Evolutionary conservation across 495 filamentous ascomycete genomes (phyloP).

Genomic region (Bacidia rubella): DNA sequence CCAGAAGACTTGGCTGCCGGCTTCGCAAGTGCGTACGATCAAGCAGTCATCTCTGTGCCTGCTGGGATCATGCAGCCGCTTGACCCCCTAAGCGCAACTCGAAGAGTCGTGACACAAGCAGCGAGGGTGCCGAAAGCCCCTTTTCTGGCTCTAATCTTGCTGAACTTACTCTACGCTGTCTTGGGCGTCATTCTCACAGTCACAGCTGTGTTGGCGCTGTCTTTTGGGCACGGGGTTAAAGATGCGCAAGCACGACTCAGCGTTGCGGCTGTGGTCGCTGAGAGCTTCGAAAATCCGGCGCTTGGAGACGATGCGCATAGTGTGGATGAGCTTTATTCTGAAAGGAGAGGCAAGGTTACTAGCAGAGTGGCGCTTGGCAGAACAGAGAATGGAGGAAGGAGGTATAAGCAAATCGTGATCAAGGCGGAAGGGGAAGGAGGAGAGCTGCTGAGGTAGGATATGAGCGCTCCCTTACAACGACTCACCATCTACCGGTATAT

Average conservation of each 20-base stretch:
- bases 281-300: constrained; percentile 11
- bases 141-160: constrained; percentile 8
- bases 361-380: constrained; percentile 7
- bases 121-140: constrained; percentile 11
- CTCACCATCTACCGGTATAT: too few species aligned
- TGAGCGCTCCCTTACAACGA: too few species aligned
- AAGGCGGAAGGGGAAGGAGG: not conserved
- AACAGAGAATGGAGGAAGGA: constrained; percentile 9
- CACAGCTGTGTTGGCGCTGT: constrained; percentile 5
- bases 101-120: constrained; percentile 5
- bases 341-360: constrained; percentile 7
- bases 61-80: constrained; percentile 2
- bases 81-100: constrained; percentile 3
- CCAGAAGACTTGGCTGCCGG: constrained; percentile 3
- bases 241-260: constrained; percentile 12
- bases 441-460: not conserved
- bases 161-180: constrained; percentile 12
- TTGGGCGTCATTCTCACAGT: constrained; percentile 8
- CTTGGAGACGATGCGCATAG: constrained; percentile 12
- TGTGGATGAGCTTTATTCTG: constrained; percentile 12
- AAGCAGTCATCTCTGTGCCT: constrained; percentile 2
- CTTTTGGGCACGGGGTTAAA: constrained; percentile 2
- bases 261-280: constrained; percentile 9
- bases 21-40: constrained; percentile 10
- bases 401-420: constrained; percentile 4